Evolutionary conservation across 208 protist species (phyloP), one percentile per base, ranked within the genome.

Genomic region (Trypanosoma grayi): DNA sequence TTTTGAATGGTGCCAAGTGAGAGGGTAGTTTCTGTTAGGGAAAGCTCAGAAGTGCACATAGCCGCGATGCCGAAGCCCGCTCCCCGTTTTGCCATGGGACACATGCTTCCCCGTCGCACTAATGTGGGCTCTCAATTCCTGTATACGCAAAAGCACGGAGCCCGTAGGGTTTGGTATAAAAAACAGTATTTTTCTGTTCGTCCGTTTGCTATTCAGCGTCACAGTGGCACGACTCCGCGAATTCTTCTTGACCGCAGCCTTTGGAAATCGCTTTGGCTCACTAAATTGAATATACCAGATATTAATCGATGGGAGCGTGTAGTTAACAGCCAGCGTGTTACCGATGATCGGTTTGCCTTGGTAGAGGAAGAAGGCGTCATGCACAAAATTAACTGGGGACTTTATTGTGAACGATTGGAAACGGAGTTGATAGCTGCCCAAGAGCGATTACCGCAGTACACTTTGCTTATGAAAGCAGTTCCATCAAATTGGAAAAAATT

Each of bases 401-500:
- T 96, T 60, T 96, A 96, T 73, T 87, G 87, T 59, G 85, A 96
- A 59, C 75, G 90, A 16, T 57, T 96, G 5, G 80, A 96, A 57
- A 90, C 84, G 25, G 90, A 96, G 59, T 81, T 96, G 51, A 75
- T 84, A 55, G 82, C 70, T 30, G 76, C 85, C 36, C 81, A 89
- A 55, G 85, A 96, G 40, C 72, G 79, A 54, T 64, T 96, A 54
- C 90, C 87, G n/a, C 84, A 93, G 69, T 94, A 87, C 56, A 83
- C 73, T 31, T 70, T 93, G 27, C 55, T 87, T 28, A 92, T 96
- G 83, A 83, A 86, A 25, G 83, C 85, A n/a, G 85, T 89, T 8
- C 90, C 90, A 11, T 87, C 84, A n/a, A 64, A 71, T 13, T 96
- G 90, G 90, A 93, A 94, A 72, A 96, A 96, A 64, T 55, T 96